Percentiles rank a stretch among this genome's conserved stretches.
Conservation (phyloP, 768 basidiomycete genomes). For the Lentinula sp. region DNA sequence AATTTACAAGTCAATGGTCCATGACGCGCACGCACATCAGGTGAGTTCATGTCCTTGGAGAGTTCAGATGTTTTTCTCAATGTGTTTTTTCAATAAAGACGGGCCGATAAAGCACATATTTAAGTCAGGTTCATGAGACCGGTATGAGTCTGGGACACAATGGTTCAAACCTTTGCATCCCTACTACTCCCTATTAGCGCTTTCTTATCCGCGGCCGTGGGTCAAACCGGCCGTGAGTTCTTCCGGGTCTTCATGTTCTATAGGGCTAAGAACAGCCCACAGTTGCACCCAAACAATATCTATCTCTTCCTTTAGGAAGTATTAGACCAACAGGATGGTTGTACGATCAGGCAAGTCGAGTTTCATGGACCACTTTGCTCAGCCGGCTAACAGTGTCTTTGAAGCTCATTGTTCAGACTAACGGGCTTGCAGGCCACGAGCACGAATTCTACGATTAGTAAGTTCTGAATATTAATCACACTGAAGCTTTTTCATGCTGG, state of each 20-base stretch:
- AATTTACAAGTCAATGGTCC: neutral
- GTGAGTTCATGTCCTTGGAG: neutral
- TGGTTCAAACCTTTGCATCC: neutral
- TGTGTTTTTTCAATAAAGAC: neutral
- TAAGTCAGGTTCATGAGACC: neutral
- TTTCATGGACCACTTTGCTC: neutral
- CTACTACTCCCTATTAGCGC: neutral
- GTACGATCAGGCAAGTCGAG: conserved; percentile 28
- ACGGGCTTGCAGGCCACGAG: conserved; percentile 37
- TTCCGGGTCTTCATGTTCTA: no score
- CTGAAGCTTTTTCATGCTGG: neutral
- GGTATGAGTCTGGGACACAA: neutral
- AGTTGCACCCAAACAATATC: conserved; percentile 40
- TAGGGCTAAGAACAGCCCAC: neutral
- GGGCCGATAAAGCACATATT: neutral
- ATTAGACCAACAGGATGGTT: conserved; percentile 36
- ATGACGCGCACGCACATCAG: neutral
- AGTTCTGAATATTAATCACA: neutral
- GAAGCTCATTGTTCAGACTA: conserved; percentile 35
- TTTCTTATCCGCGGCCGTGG: neutral
- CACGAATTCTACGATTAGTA: conserved; percentile 39
- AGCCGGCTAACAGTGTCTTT: neutral
- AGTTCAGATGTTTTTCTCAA: neutral
- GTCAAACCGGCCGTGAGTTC: conserved; percentile 4
- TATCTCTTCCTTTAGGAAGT: conserved; percentile 33